Conservation (phyloP, 805 yeast species). For the Cyberlindnera subsufficiens region DNA sequence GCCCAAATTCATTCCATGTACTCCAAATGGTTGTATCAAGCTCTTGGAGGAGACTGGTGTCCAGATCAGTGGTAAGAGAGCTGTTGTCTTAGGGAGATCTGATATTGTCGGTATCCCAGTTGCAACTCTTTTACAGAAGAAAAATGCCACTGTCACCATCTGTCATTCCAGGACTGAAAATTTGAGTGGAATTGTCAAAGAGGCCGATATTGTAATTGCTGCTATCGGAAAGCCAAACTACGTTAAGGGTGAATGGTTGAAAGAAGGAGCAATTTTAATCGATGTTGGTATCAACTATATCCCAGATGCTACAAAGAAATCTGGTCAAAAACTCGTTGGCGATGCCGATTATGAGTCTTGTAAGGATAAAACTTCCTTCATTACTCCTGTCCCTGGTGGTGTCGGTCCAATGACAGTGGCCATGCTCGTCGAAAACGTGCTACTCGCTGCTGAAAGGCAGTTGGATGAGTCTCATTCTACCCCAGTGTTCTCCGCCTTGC, state of each 20-base stretch:
- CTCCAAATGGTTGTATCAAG: conserved; percentile 76
- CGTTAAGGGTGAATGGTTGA: conserved; percentile 72
- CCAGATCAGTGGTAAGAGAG: conserved; percentile 55
- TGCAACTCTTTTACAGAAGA: conserved; percentile 61
- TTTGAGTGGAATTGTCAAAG: conserved; percentile 42
- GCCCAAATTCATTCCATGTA: conserved; percentile 73
- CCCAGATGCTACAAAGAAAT: conserved; percentile 57
- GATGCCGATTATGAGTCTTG: conserved; percentile 66
- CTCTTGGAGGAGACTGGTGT: conserved; percentile 54
- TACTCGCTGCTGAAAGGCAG: conserved; percentile 56
- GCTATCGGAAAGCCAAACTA: conserved; percentile 71
- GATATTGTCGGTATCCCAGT: conserved; percentile 85
- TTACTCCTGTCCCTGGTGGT: conserved; percentile 92
- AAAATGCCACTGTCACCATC: conserved; percentile 70
- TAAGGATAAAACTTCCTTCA: conserved; percentile 46
- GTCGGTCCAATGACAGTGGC: conserved; percentile 94
- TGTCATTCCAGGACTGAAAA: conserved; percentile 64
- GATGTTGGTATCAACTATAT: conserved; percentile 83
- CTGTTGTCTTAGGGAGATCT: conserved; percentile 82
- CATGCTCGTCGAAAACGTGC: conserved; percentile 67
- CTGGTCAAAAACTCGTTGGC: conserved; percentile 70
- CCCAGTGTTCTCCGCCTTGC: conserved; percentile 42
- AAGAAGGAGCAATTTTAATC: conserved; percentile 60
- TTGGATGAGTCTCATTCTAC: conserved; percentile 20
- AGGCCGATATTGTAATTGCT: conserved; percentile 72